These are phyloP conservation scores for Gracilaria vermiculophylla DNA, from an alignment of 23 red algal species.

Conservation along the genomic window DNA sequence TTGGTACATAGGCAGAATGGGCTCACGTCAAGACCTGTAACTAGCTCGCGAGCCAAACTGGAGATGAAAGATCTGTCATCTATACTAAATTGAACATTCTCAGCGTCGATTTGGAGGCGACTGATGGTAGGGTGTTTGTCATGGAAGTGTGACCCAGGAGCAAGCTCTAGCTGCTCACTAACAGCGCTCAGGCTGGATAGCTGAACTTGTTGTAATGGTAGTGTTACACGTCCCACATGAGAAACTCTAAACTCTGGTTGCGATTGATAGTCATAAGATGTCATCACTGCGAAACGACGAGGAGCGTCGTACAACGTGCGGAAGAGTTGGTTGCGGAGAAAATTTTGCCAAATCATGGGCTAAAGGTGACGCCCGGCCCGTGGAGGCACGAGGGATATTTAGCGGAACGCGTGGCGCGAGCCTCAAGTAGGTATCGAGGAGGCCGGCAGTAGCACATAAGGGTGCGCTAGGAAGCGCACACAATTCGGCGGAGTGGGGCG, in stretches of 20 bases:
- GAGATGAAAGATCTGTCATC: neutral
- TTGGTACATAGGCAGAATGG: neutral
- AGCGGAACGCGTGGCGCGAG: too few relatives aligned
- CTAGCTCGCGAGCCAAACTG: neutral
- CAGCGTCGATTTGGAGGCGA: neutral
- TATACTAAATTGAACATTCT: neutral
- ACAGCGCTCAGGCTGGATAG: neutral
- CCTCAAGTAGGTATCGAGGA: neutral
- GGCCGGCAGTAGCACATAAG: neutral
- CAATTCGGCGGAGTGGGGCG: too few relatives aligned
- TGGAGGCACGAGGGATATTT: too few relatives aligned
- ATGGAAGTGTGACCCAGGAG: neutral
- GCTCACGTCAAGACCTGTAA: neutral
- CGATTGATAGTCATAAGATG: neutral
- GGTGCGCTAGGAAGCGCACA: neutral
- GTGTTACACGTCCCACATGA: neutral
- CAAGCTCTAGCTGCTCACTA: neutral
- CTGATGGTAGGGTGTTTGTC: neutral
- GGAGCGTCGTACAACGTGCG: neutral
- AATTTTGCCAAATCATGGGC: neutral
- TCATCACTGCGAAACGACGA: neutral
- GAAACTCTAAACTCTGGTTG: neutral
- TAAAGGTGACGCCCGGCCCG: neutral
- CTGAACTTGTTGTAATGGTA: neutral
- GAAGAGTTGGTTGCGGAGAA: neutral